A percentile compares a stretch with the other conserved stretches of the same genome.
phyloP scores from a whole-genome alignment of 2,329 filamentous ascomycete genomes.

The Colletotrichum navitas region DNA sequence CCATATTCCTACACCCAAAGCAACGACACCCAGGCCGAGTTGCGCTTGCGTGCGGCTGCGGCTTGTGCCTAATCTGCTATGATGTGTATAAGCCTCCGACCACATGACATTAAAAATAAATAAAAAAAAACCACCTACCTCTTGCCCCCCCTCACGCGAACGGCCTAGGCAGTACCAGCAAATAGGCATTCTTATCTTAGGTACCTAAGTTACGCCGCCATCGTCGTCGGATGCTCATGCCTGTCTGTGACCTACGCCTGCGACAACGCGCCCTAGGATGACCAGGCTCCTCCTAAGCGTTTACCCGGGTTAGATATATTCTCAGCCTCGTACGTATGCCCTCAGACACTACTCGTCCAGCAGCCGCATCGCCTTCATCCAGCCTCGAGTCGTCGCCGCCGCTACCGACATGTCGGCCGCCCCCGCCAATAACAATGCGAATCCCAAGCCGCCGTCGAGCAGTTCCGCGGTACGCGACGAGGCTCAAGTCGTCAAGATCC shows the following conservation, averaged over 20 bases:
- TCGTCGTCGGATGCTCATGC: conserved; percentile 24
- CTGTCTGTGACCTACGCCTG: conserved; percentile 21
- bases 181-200: neutral
- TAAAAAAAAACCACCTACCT: neutral
- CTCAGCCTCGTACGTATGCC: neutral
- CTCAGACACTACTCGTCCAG: conserved; percentile 1
- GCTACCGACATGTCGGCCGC: conserved; percentile 34
- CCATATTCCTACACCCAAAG: neutral
- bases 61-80: neutral
- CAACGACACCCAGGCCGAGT: neutral
- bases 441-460: conserved; percentile 27
- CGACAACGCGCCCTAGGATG: conserved; percentile 30
- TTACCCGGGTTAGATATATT: conserved; percentile 7
- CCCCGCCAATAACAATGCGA: conserved; percentile 25
- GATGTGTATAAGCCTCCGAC: neutral
- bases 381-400: conserved; percentile 8
- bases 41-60: conserved; percentile 7
- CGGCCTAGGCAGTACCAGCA: neutral
- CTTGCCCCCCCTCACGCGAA: neutral
- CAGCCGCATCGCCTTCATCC: conserved; percentile 3
- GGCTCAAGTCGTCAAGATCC: conserved; percentile 61
- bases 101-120: too few species aligned
- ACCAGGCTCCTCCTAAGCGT: conserved; percentile 34
- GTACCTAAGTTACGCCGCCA: neutral
- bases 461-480: conserved; percentile 47